These are phyloP conservation scores for Gonium pectorale DNA, from an alignment of 139 green algal genomes.

Conservation along the genomic window DNA sequence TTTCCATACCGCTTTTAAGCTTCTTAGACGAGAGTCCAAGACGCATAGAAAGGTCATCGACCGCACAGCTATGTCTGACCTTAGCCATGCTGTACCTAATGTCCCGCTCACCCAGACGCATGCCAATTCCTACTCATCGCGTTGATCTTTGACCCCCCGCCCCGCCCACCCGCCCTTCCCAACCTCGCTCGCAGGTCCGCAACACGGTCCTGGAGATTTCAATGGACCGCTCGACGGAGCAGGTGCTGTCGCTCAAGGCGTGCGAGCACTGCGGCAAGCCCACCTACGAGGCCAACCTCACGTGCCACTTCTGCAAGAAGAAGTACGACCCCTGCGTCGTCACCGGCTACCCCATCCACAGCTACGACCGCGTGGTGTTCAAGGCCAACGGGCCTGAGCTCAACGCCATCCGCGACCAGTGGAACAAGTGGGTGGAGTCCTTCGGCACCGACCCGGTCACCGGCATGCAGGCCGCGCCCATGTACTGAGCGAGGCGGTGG, in stretches of 20 bases:
- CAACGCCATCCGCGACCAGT: slow-evolving; percentile 66
- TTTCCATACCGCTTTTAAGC: too few relatives aligned
- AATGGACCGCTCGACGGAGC: slow-evolving; percentile 79
- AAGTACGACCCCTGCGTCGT: slow-evolving; percentile 68
- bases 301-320: slow-evolving; percentile 76
- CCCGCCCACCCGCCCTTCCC: not conserved
- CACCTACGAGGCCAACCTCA: slow-evolving; percentile 75
- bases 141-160: not conserved
- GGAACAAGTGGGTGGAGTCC: slow-evolving; percentile 73
- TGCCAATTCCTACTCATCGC: too few relatives aligned
- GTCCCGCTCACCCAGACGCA: too few relatives aligned
- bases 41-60: too few relatives aligned
- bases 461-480: slow-evolving; percentile 50
- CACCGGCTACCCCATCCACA: slow-evolving; percentile 73
- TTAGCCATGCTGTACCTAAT: too few relatives aligned
- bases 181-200: slow-evolving; percentile 57
- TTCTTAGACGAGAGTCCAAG: too few relatives aligned
- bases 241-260: slow-evolving; percentile 57
- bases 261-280: slow-evolving; percentile 76
- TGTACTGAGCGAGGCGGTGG: slow-evolving; percentile 62
- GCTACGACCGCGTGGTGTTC: slow-evolving; percentile 59
- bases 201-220: slow-evolving; percentile 77
- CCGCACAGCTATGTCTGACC: too few relatives aligned
- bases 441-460: slow-evolving; percentile 73
- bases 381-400: slow-evolving; percentile 56